Evolutionary conservation across 192 early-diverging fungal species (phyloP).

Genomic region (Globomyces pollinis-pini): DNA sequence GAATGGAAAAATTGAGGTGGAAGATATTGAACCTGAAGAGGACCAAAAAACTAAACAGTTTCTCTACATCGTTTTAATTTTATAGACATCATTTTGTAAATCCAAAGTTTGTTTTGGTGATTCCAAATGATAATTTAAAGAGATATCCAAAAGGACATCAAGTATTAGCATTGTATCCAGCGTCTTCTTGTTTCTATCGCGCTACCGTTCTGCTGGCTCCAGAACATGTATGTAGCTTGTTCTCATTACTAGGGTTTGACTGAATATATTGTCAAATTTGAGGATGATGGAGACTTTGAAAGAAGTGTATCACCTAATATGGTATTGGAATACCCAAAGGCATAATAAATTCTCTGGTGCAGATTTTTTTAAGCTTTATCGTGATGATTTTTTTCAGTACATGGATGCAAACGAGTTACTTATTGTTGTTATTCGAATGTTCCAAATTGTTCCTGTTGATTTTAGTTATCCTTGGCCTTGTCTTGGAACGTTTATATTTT

Average conservation of each 20-base stretch:
- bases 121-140: not conserved
- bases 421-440: too few relatives aligned
- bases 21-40: constrained; percentile 8
- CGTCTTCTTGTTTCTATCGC: not conserved
- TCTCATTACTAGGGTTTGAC: too few relatives aligned
- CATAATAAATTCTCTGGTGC: not conserved
- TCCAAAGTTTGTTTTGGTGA: not conserved
- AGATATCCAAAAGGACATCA: not conserved
- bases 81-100: too few relatives aligned
- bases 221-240: not conserved
- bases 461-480: too few relatives aligned
- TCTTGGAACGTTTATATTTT: too few relatives aligned
- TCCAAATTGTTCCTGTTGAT: too few relatives aligned
- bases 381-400: too few relatives aligned
- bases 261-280: not conserved
- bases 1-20: constrained; percentile 2
- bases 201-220: not conserved
- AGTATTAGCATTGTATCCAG: not conserved
- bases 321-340: not conserved
- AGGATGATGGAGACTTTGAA: constrained; percentile 2
- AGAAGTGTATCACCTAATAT: not conserved
- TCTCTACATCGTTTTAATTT: too few relatives aligned
- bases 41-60: not conserved
- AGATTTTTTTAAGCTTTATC: too few relatives aligned
- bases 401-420: too few relatives aligned